A percentile compares a stretch with the other conserved stretches of the same genome.
phyloP scores from a whole-genome alignment of 1,139 yeast species.

The Hyphopichia khmerensis region DNA sequence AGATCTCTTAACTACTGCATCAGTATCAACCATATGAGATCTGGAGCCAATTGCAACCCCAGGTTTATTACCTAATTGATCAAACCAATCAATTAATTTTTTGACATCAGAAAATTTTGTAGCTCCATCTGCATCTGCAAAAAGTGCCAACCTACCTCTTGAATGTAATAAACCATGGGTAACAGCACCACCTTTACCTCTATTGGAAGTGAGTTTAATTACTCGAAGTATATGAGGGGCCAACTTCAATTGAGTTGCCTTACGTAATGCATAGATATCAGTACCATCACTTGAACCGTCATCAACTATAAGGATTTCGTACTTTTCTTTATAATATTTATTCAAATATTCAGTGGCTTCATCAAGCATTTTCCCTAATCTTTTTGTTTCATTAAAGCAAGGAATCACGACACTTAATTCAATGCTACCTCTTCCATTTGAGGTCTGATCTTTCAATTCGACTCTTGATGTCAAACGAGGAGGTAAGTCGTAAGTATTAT shows the following conservation, averaged over 20 bases:
- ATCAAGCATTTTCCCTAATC: slow-evolving; percentile 73
- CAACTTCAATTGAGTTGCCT: slow-evolving; percentile 55
- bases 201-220: slow-evolving; percentile 62
- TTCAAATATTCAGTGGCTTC: slow-evolving; percentile 67
- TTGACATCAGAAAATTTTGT: slow-evolving; percentile 72
- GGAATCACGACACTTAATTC: slow-evolving; percentile 81
- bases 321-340: slow-evolving; percentile 29
- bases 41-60: slow-evolving; percentile 88
- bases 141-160: slow-evolving; percentile 71
- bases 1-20: slow-evolving; percentile 92
- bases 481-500: slow-evolving; percentile 25
- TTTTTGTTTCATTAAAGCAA: slow-evolving; percentile 79
- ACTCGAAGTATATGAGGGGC: slow-evolving; percentile 66
- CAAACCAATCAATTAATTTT: slow-evolving; percentile 49
- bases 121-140: slow-evolving; percentile 99
- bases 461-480: slow-evolving; percentile 24
- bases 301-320: slow-evolving; percentile 85
- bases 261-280: slow-evolving; percentile 62
- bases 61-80: slow-evolving; percentile 29
- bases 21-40: slow-evolving; percentile 95
- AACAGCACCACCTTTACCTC: slow-evolving; percentile 99
- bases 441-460: slow-evolving; percentile 5
- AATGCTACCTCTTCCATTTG: slow-evolving; percentile 23
- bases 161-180: slow-evolving; percentile 84
- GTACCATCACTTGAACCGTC: slow-evolving; percentile 91